phyloP scores from a whole-genome alignment of 148 eudicot species.

The Silene conica region DNA sequence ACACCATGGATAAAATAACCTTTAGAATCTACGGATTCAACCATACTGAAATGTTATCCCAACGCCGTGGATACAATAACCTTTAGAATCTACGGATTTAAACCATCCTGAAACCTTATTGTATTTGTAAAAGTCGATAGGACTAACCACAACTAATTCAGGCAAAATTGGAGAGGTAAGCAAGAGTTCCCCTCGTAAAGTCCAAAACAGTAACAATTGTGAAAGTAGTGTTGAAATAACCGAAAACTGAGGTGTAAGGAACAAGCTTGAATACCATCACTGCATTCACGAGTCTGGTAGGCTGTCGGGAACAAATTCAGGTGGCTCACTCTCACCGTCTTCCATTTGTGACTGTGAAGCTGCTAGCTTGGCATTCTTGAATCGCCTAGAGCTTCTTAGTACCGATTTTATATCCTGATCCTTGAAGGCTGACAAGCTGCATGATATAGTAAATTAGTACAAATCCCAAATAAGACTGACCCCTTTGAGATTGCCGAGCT shows the following conservation, averaged over 20 bases:
- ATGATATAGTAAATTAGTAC: not conserved
- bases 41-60: too few relatives aligned
- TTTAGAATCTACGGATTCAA: too few relatives aligned
- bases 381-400: constrained; percentile 62
- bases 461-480: not conserved
- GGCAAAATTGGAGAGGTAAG: constrained; percentile 21
- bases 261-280: not conserved
- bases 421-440: constrained; percentile 34
- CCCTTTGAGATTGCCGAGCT: too few relatives aligned
- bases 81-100: too few relatives aligned
- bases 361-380: constrained; percentile 63
- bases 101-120: too few relatives aligned
- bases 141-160: not conserved
- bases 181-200: not conserved
- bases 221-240: not conserved
- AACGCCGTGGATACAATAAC: too few relatives aligned
- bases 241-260: not conserved
- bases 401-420: constrained; percentile 33
- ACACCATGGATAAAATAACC: too few relatives aligned
- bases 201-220: not conserved
- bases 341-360: constrained; percentile 52
- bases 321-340: constrained; percentile 45
- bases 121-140: too few relatives aligned
- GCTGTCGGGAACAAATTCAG: constrained; percentile 68
- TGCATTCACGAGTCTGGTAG: constrained; percentile 29